These are phyloP conservation scores for Aureobasidium uvarum DNA, from an alignment of 2,329 filamentous ascomycete species.

Conservation along the genomic window DNA sequence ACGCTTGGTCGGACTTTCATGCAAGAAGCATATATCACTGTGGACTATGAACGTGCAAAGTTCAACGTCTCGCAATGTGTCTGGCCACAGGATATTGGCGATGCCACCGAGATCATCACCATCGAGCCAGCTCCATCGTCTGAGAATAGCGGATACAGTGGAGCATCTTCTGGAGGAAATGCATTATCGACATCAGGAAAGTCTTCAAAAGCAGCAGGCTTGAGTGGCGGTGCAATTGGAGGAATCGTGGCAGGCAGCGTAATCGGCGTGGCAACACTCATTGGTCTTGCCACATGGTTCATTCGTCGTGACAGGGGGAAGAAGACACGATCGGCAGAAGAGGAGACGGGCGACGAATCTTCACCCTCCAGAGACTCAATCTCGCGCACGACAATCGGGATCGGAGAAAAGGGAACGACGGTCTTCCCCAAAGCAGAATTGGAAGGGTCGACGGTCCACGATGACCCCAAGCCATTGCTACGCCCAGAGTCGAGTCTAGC, in stretches of 20 bases:
- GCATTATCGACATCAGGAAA: background rate
- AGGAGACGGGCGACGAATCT: conserved; percentile 26
- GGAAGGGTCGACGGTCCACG: conserved; percentile 34
- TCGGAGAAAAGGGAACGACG: conserved; percentile 15
- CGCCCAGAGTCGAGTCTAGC: conserved; percentile 27
- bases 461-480: conserved; percentile 12
- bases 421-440: conserved; percentile 51
- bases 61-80: conserved; percentile 47
- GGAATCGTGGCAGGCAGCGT: conserved; percentile 48
- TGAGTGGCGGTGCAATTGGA: conserved; percentile 44
- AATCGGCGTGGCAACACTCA: conserved; percentile 28
- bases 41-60: conserved; percentile 50
- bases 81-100: conserved; percentile 33
- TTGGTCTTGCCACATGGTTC: conserved; percentile 40
- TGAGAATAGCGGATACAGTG: conserved; percentile 18
- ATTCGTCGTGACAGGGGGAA: conserved; percentile 30
- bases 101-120: conserved; percentile 33
- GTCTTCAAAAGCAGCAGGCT: conserved; percentile 23
- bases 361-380: conserved; percentile 21
- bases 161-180: background rate
- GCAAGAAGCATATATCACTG: conserved; percentile 61
- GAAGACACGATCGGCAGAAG: background rate
- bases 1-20: conserved; percentile 67
- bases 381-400: conserved; percentile 21
- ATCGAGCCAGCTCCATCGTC: conserved; percentile 30